These are phyloP conservation scores for Alisma plantagoaquatica DNA, from an alignment of 106 monocot species.

Conservation along the genomic window DNA sequence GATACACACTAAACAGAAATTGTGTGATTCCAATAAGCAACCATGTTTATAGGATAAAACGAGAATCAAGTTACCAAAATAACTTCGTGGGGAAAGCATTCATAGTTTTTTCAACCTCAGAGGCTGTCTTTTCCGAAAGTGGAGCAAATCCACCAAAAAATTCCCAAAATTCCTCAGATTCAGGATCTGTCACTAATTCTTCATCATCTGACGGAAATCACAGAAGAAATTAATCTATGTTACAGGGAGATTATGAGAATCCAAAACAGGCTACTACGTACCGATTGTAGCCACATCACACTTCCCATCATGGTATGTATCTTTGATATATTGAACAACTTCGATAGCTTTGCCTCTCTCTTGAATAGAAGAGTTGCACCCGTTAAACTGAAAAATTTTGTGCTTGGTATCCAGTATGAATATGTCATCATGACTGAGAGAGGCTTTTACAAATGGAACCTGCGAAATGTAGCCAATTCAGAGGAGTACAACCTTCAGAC, in stretches of 20 bases:
- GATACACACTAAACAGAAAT: neutral
- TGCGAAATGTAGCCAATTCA: too few relatives aligned
- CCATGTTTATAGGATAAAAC: neutral
- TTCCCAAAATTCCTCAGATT: slow-evolving; percentile 89
- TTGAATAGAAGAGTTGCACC: slow-evolving; percentile 51
- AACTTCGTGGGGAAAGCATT: slow-evolving; percentile 38
- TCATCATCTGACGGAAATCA: too few relatives aligned
- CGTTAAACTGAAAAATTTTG: slow-evolving; percentile 59
- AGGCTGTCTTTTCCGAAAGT: slow-evolving; percentile 58
- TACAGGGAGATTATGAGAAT: too few relatives aligned
- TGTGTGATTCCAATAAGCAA: too few relatives aligned
- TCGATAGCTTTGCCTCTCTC: slow-evolving; percentile 57
- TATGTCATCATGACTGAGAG: slow-evolving; percentile 50
- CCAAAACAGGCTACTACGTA: too few relatives aligned
- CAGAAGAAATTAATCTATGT: too few relatives aligned
- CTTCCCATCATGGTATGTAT: slow-evolving; percentile 54
- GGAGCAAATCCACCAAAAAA: slow-evolving; percentile 98
- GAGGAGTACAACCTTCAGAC: too few relatives aligned
- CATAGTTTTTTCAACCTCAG: slow-evolving; percentile 24
- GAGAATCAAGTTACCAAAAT: slow-evolving; percentile 37
- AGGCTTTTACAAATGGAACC: slow-evolving; percentile 45
- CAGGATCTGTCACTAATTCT: slow-evolving; percentile 88
- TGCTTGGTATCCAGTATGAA: slow-evolving; percentile 52
- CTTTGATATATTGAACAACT: slow-evolving; percentile 51
- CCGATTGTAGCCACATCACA: slow-evolving; percentile 44